Evolutionary conservation across 148 eudicot genomes (phyloP).

Genomic region (Camellia granthamiana): DNA sequence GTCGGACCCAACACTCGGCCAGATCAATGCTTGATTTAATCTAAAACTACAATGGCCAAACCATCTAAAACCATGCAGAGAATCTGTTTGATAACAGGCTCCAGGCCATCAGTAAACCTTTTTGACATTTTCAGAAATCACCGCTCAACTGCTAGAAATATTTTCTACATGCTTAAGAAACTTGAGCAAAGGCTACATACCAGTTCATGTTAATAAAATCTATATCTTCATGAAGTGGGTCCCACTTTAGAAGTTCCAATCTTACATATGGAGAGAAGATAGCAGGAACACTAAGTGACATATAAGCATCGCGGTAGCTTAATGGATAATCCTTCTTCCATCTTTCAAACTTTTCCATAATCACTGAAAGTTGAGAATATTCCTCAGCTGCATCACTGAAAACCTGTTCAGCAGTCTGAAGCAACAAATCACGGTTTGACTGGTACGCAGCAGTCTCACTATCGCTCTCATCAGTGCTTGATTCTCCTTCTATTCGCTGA

Average conservation of each 20-base stretch:
- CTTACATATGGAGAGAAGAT: constrained; percentile 96
- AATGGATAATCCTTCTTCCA: constrained; percentile 78
- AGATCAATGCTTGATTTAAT: background rate
- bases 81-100: constrained; percentile 4
- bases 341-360: constrained; percentile 68
- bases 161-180: constrained; percentile 20
- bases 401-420: constrained; percentile 75
- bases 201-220: constrained; percentile 91
- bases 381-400: constrained; percentile 87
- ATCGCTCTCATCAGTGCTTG: constrained; percentile 97
- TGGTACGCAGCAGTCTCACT: constrained; percentile 65
- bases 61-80: constrained; percentile 19
- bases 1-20: background rate
- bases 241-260: constrained; percentile 97
- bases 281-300: constrained; percentile 79
- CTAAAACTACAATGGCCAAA: constrained; percentile 15
- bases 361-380: constrained; percentile 69
- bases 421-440: constrained; percentile 65
- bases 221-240: constrained; percentile 81
- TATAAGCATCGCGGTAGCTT: constrained; percentile 81
- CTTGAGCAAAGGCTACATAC: constrained; percentile 43
- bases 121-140: constrained; percentile 10
- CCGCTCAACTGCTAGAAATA: constrained; percentile 17
- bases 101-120: background rate
- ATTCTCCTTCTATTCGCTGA: constrained; percentile 83